phyloP scores from a whole-genome alignment of 176 grass and related monocot genomes.

The Cocos nucifera region DNA sequence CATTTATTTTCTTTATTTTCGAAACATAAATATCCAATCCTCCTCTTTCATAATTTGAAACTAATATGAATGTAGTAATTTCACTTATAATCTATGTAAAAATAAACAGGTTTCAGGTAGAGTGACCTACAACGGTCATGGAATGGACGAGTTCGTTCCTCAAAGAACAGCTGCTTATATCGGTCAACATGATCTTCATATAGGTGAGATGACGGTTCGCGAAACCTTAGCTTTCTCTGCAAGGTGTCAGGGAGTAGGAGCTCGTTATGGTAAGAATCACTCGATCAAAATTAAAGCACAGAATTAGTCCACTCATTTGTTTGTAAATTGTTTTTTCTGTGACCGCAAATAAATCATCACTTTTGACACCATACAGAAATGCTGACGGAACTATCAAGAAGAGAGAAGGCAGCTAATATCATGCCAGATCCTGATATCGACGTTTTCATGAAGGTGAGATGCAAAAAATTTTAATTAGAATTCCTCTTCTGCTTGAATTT shows the following conservation, averaged over 20 bases:
- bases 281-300: background rate
- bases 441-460: slow-evolving; percentile 82
- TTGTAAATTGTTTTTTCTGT: too few relatives aligned
- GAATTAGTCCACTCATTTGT: background rate
- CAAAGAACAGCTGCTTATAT: slow-evolving; percentile 91
- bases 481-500: too few relatives aligned
- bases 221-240: slow-evolving; percentile 90
- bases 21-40: too few relatives aligned
- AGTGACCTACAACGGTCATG: slow-evolving; percentile 86
- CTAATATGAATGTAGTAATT: too few relatives aligned
- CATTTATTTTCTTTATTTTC: too few relatives aligned
- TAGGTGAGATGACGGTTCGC: slow-evolving; percentile 95
- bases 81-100: too few relatives aligned
- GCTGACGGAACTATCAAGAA: slow-evolving; percentile 68
- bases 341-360: background rate
- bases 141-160: slow-evolving; percentile 78
- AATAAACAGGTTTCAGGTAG: slow-evolving; percentile 40
- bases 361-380: slow-evolving; percentile 33
- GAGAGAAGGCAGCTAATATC: slow-evolving; percentile 85
- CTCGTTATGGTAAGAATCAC: slow-evolving; percentile 46
- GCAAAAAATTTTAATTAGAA: too few relatives aligned
- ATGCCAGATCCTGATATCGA: slow-evolving; percentile 88
- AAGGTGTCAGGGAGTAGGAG: slow-evolving; percentile 82
- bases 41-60: too few relatives aligned
- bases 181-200: slow-evolving; percentile 91